Evolutionary conservation across 371 early-diverging fungal species (phyloP).

Genomic region (Haplosporangium sp.): DNA sequence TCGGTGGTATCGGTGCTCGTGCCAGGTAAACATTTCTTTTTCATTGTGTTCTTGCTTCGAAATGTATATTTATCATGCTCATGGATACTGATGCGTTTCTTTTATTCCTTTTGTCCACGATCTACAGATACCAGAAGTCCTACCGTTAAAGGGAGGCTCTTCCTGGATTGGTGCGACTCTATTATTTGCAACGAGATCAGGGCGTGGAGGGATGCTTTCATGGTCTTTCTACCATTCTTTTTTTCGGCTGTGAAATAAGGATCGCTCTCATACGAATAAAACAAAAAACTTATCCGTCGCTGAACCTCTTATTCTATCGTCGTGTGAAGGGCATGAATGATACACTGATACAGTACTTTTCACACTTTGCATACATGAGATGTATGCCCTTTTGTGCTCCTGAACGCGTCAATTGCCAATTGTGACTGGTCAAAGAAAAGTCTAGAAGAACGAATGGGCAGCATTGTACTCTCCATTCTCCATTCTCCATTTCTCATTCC

Average conservation of each 20-base stretch:
- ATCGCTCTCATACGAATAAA: slow-evolving; percentile 14
- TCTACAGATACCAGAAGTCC: slow-evolving; percentile 53
- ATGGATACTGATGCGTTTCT: background rate
- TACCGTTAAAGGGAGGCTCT: slow-evolving; percentile 46
- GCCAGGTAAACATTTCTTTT: slow-evolving; percentile 75
- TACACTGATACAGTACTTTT: no score
- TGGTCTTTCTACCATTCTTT: background rate
- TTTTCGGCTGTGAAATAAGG: slow-evolving; percentile 18
- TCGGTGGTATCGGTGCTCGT: slow-evolving; percentile 99
- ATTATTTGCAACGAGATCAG: slow-evolving; percentile 21
- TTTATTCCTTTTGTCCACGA: background rate
- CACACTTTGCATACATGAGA: no score
- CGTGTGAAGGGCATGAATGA: no score
- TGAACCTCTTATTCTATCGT: slow-evolving; percentile 2
- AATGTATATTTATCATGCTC: background rate
- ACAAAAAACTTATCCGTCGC: slow-evolving; percentile 20
- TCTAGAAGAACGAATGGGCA: background rate
- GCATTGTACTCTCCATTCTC: slow-evolving; percentile 9
- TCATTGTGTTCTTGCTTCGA: background rate
- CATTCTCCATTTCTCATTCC: no score
- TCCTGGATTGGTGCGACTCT: slow-evolving; percentile 30
- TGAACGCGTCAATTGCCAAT: no score
- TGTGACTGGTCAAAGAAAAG: no score
- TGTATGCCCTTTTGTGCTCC: no score
- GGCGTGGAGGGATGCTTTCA: slow-evolving; percentile 8